Evolutionary conservation across 75 land plant species (phyloP).

Genomic region (Selaginella tamariscina): DNA sequence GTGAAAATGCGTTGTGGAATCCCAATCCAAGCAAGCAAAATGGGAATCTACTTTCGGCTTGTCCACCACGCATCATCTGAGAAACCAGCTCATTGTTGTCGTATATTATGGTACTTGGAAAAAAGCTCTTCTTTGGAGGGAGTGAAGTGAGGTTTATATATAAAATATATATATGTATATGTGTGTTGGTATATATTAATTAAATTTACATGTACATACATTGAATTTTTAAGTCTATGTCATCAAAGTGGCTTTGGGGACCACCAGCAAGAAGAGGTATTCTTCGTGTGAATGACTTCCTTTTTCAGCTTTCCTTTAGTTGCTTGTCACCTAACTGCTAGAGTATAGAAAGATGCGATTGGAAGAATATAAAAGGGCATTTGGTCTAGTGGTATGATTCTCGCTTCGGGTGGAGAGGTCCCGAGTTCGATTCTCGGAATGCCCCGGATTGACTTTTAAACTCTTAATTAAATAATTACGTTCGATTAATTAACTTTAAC

Average conservation of each 20-base stretch:
- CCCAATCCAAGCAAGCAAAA: background rate
- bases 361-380: no score
- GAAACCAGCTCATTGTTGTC: background rate
- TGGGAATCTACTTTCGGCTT: background rate
- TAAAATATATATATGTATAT: no score
- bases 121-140: background rate
- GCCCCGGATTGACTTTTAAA: no score
- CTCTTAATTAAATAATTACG: no score
- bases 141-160: no score
- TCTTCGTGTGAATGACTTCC: no score
- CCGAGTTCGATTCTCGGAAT: conserved; percentile 10
- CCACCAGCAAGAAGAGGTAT: no score
- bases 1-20: background rate
- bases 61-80: background rate
- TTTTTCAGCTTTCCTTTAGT: no score
- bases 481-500: no score
- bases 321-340: no score
- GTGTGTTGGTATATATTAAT: no score
- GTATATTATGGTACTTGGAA: background rate
- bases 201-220: background rate
- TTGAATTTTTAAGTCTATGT: background rate
- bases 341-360: no score
- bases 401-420: conserved; percentile 16
- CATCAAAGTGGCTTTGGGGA: conserved; percentile 1
- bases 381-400: conserved; percentile 14